A percentile compares a stretch with the other conserved stretches of the same genome.
These are phyloP conservation scores for Penicillium sp. DNA, from an alignment of 2,329 filamentous ascomycete species.

Conservation along the genomic window DNA sequence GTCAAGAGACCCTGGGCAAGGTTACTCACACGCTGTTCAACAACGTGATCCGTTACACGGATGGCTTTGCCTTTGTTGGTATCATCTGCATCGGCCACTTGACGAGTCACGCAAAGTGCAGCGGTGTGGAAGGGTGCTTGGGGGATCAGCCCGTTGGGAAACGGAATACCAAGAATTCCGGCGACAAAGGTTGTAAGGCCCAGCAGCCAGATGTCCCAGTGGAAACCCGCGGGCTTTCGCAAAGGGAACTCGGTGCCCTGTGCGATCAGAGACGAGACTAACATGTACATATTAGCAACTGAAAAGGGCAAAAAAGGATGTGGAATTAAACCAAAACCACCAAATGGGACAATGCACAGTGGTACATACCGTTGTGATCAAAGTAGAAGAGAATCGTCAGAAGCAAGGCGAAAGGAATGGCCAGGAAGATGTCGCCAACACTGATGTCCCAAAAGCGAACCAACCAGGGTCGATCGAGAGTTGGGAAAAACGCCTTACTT, in stretches of 20 bases:
- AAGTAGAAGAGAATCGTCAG: constrained; percentile 85
- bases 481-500: constrained; percentile 71
- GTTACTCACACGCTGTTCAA: constrained; percentile 72
- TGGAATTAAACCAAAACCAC: neutral
- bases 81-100: constrained; percentile 52
- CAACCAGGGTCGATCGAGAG: constrained; percentile 66
- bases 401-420: constrained; percentile 78
- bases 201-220: constrained; percentile 79
- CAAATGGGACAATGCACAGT: too few relatives aligned
- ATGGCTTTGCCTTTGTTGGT: constrained; percentile 52
- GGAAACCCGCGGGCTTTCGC: constrained; percentile 73
- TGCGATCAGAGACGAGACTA: constrained; percentile 74
- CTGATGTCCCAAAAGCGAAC: constrained; percentile 74
- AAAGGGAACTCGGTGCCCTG: constrained; percentile 79
- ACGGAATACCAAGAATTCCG: constrained; percentile 69
- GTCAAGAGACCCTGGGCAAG: constrained; percentile 71
- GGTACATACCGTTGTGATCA: constrained; percentile 69
- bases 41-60: constrained; percentile 57
- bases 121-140: constrained; percentile 79
- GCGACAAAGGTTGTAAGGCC: constrained; percentile 71
- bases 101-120: constrained; percentile 64
- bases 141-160: constrained; percentile 76
- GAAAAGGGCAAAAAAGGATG: neutral
- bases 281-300: neutral
- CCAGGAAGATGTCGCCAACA: constrained; percentile 69